Evolutionary conservation across 1,284 basidiomycete genomes (phyloP).

Genomic region (Malassezia furfur): DNA sequence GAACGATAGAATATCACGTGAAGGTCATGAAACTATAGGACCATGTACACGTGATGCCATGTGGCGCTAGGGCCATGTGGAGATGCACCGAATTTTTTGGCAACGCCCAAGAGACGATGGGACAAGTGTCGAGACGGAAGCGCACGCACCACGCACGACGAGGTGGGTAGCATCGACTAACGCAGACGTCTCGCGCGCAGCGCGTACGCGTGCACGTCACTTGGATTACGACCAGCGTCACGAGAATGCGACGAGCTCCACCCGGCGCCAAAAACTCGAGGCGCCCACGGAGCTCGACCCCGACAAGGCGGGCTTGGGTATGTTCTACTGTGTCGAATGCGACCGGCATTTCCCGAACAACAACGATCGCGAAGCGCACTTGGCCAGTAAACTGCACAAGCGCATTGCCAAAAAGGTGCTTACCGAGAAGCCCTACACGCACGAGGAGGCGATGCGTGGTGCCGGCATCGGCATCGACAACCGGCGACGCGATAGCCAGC

Average conservation of each 20-base stretch:
- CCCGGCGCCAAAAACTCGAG: constrained; percentile 30
- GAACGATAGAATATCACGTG: constrained; percentile 11
- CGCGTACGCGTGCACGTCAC: constrained; percentile 43
- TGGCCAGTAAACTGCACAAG: constrained; percentile 43
- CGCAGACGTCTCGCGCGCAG: constrained; percentile 41
- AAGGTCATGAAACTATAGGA: constrained; percentile 6
- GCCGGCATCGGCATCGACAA: constrained; percentile 44
- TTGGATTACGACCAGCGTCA: constrained; percentile 46
- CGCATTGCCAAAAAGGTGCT: constrained; percentile 37
- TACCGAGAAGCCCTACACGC: constrained; percentile 42
- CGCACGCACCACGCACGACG: constrained; percentile 44
- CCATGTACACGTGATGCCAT: constrained; percentile 6
- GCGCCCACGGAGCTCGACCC: constrained; percentile 40
- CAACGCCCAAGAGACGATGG: constrained; percentile 23
- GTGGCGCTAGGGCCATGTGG: neutral
- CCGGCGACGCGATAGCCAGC: constrained; percentile 23
- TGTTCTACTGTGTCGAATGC: constrained; percentile 47
- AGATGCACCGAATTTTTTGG: neutral
- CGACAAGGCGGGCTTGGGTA: constrained; percentile 46
- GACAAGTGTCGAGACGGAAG: constrained; percentile 39
- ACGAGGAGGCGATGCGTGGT: constrained; percentile 38
- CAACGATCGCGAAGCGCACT: constrained; percentile 39
- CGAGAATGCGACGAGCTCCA: constrained; percentile 31
- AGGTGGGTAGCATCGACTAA: constrained; percentile 17
- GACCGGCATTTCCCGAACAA: constrained; percentile 42